Evolutionary conservation across 2,329 filamentous ascomycete genomes (phyloP), one percentile per base, ranked within the genome.

Genomic region (Colletotrichum scovillei): DNA sequence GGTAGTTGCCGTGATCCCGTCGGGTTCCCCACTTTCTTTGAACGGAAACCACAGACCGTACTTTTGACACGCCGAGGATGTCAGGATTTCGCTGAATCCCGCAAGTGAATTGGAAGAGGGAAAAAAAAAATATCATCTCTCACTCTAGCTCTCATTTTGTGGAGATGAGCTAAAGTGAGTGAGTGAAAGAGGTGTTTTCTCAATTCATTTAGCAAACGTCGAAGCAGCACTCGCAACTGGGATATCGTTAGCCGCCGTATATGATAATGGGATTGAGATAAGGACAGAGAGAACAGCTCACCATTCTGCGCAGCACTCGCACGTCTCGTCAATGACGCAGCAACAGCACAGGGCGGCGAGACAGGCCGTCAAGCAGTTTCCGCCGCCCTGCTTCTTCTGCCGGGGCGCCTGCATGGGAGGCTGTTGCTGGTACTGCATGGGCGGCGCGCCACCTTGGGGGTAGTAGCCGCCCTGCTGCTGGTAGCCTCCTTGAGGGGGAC

Each of bases 281-380:
- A 16, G 19, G 26, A 14, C 3, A 12, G 30, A 11, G 38, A n/a
- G 19, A 59, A 42, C 4, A 57, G 81, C 82, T 80, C 82, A 84
- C 84, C 86, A 75, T 52, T 75, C 74, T 19, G 73, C 74, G 53
- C 74, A 88, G 76, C 84, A 86, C 77, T 88, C 87, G 78, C 86
- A 88, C 35, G 82, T 83, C 75, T 88, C 87, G 69, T 88, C 87
- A 56, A 83, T 81, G 67, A 85, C 83, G 75, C 86, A 88, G 79
- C 87, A 88, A 79, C 85, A 88, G 81, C 86, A 88, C 67, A 88
- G 77, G 19, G 83, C 81, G 9, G 86, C 86, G 59, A 88, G 79
- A 81, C 86, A 88, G 69, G 82, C 85, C 56, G 83, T 81, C 65
- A 88, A 77, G 76, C 86, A 88, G 70, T 83, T 82, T 65, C 82